Conservation (phyloP, 139 green algal genomes). For the Volvox africanus region DNA sequence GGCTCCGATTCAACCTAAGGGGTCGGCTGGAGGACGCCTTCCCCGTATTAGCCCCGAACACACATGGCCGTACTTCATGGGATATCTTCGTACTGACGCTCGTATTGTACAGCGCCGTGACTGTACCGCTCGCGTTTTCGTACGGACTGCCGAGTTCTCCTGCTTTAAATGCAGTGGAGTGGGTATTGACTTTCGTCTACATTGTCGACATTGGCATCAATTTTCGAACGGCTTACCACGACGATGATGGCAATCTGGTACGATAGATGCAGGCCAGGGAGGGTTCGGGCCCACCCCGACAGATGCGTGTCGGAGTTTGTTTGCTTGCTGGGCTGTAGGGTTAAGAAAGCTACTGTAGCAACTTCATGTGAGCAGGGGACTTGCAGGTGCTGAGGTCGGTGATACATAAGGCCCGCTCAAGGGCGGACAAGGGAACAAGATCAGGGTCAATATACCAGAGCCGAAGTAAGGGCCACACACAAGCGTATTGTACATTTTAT, state of each 20-base stretch:
- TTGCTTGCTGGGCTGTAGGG: too few relatives aligned
- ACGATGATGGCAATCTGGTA: constrained; percentile 16
- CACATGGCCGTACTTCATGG: background rate
- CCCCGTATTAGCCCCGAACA: background rate
- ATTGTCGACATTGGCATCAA: constrained; percentile 17
- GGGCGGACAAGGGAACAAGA: too few relatives aligned
- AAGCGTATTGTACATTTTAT: too few relatives aligned
- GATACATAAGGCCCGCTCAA: too few relatives aligned
- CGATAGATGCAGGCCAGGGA: too few relatives aligned
- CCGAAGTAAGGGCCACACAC: too few relatives aligned
- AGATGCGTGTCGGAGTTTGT: too few relatives aligned
- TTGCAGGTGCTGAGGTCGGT: too few relatives aligned
- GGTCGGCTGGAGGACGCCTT: background rate
- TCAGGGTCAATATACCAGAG: too few relatives aligned
- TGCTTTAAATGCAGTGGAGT: background rate
- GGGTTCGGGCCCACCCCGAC: too few relatives aligned
- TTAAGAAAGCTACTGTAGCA: too few relatives aligned
- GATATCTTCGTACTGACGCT: constrained; percentile 21
- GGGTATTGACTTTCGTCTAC: background rate
- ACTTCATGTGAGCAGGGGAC: too few relatives aligned
- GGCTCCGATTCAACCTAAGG: background rate
- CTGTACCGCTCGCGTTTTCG: constrained; percentile 21
- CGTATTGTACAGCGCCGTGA: constrained; percentile 13
- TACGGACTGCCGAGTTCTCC: background rate
- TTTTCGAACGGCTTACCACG: constrained; percentile 33